A percentile compares a stretch with the other conserved stretches of the same genome.
Evolutionary conservation across 2,329 filamentous ascomycete species (phyloP).

Genomic region (Aspergillus fructus): DNA sequence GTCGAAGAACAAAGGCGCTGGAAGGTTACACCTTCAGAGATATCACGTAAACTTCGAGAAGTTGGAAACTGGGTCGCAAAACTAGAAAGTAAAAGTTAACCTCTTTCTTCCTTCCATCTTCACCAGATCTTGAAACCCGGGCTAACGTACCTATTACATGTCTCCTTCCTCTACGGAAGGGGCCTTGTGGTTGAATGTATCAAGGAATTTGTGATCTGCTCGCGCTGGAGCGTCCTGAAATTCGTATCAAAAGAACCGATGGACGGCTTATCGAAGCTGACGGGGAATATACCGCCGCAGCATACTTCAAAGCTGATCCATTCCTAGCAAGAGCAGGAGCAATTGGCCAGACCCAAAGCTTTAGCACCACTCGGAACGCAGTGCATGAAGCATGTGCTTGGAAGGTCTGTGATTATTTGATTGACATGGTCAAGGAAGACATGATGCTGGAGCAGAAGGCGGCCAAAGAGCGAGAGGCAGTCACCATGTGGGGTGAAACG

Average conservation of each 20-base stretch:
- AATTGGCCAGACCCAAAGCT: conserved; percentile 19
- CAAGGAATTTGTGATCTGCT: conserved; percentile 26
- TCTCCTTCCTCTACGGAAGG: background rate
- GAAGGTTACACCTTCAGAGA: conserved; percentile 15
- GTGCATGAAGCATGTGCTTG: conserved; percentile 25
- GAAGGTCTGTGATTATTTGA: conserved; percentile 28
- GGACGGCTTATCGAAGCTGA: conserved; percentile 11
- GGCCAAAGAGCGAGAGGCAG: conserved; percentile 6
- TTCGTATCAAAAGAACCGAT: conserved; percentile 14
- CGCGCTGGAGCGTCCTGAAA: conserved; percentile 20
- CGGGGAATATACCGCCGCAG: conserved; percentile 20
- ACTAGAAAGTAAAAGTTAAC: conserved; percentile 22
- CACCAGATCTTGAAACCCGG: background rate
- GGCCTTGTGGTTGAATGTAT: background rate
- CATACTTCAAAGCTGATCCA: conserved; percentile 26
- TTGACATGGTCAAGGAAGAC: conserved; percentile 30
- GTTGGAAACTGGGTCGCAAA: conserved; percentile 12
- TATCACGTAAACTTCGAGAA: conserved; percentile 13
- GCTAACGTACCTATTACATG: background rate
- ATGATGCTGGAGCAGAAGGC: conserved; percentile 9
- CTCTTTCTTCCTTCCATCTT: background rate
- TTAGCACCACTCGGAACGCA: conserved; percentile 2
- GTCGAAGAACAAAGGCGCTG: conserved; percentile 17
- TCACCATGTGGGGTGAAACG: conserved; percentile 9
- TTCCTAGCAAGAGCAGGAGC: conserved; percentile 31